Conservation (phyloP, 768 basidiomycete species). For the Agaricus blazei region DNA sequence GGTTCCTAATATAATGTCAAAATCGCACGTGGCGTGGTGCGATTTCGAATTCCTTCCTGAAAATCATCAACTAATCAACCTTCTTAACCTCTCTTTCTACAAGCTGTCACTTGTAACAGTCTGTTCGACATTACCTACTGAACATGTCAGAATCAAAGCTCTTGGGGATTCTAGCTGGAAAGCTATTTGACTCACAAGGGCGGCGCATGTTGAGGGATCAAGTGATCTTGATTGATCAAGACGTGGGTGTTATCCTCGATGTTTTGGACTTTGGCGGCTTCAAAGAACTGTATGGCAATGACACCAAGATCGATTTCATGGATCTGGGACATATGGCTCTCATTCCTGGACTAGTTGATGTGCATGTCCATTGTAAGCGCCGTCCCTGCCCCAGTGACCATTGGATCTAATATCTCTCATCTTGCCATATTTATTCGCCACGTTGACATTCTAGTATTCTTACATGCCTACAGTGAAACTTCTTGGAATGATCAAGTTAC, state of each 20-base stretch:
- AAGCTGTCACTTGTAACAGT: not conserved
- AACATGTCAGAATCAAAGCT: not conserved
- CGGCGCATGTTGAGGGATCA: constrained; percentile 37
- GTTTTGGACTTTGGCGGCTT: constrained; percentile 23
- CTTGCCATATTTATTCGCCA: too few relatives aligned
- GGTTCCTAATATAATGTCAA: not conserved
- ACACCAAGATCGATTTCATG: constrained; percentile 26
- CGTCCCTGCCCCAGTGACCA: not conserved
- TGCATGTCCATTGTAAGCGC: constrained; percentile 48
- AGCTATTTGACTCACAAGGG: constrained; percentile 45
- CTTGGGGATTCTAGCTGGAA: constrained; percentile 34
- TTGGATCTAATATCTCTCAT: not conserved
- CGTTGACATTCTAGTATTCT: constrained; percentile 37
- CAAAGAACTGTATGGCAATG: constrained; percentile 9
- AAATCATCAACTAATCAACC: not conserved
- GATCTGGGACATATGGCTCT: constrained; percentile 44
- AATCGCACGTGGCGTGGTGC: not conserved
- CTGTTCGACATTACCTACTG: not conserved
- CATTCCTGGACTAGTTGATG: constrained; percentile 54
- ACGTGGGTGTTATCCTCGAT: constrained; percentile 43
- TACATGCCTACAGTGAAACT: constrained; percentile 56
- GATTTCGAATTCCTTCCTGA: not conserved
- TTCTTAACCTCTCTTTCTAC: not conserved
- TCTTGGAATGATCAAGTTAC: constrained; percentile 60
- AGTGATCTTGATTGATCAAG: constrained; percentile 41